Base-by-base conservation (phyloP, 2,329 filamentous ascomycete species). In the Apiospora kogelbergensis region DNA sequence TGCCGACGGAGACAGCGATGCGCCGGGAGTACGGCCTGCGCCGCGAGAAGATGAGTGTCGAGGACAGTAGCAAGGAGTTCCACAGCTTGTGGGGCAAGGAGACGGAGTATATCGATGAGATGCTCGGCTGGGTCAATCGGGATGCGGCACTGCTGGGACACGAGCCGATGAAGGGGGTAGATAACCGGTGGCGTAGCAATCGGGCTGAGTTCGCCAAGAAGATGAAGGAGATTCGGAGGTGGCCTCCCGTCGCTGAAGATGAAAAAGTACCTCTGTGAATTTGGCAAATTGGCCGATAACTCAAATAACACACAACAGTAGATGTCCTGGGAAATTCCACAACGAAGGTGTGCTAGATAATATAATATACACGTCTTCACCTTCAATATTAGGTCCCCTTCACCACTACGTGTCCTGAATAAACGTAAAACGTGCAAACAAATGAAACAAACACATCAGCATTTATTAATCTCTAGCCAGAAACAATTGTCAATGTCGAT, bases 1-100 rank as follows among this genome's bases (percentile, higher is more conserved):
- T 65, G 89, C 89, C 0, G 6, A 70, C 75, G 0, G 66, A 77
- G 41, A 78, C 80, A 1, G 77, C 72, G 0, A 88, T 81, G 80
- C 76, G 74, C 42, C 71, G 66, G 13, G 79, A 79, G 71, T 81
- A 80, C 42, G 72, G 69, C 46, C 72, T 72, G 40, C 74, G 79
- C 69, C 75, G 77, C 17, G 53, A n/a, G 2, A 37, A 37, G 30
- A 60, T 37, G 26, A 26, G 46, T 2, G 3, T 42, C 17, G 13
- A 24, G 2, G 20, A 26, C 15, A 46, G 68, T 72, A 79, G 66
- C 72, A 79, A 68, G 77, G 81, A 67, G 72, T 79, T 83, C 60
- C 79, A 83, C 73, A 78, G 81, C 26, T 70, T 83, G 70, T 65
- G 76, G 71, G 75, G 53, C 68, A 78, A 22, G 71, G 80, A 72